phyloP scores from a whole-genome alignment of 2,329 filamentous ascomycete genomes.

The Epichloe baconii region DNA sequence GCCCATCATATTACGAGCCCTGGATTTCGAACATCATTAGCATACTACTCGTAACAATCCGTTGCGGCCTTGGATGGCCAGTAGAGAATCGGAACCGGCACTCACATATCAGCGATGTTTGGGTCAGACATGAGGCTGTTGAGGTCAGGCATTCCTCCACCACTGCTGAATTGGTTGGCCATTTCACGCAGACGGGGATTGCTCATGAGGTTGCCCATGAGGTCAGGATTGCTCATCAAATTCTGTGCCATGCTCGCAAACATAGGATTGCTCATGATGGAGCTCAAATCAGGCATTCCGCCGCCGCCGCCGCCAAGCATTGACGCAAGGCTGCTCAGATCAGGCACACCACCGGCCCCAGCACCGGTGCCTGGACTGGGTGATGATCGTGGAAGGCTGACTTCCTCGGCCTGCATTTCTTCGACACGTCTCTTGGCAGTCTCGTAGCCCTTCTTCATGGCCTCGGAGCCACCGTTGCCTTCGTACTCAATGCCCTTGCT shows the following conservation, averaged over 20 bases:
- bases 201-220: slow-evolving; percentile 85
- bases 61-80: background rate
- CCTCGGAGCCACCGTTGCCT: slow-evolving; percentile 85
- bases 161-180: slow-evolving; percentile 64
- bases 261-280: slow-evolving; percentile 97
- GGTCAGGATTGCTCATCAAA: slow-evolving; percentile 90
- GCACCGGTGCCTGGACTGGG: slow-evolving; percentile 36
- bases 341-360: slow-evolving; percentile 53
- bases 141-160: slow-evolving; percentile 84
- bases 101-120: slow-evolving; percentile 84
- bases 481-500: slow-evolving; percentile 84
- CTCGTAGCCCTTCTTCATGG: slow-evolving; percentile 95
- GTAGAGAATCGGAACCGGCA: slow-evolving; percentile 12
- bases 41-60: background rate
- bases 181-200: slow-evolving; percentile 83
- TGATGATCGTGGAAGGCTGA: slow-evolving; percentile 28
- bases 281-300: slow-evolving; percentile 76
- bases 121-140: slow-evolving; percentile 82
- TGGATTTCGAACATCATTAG: slow-evolving; percentile 9
- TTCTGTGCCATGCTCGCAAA: slow-evolving; percentile 95
- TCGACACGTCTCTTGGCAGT: slow-evolving; percentile 81
- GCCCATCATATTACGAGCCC: slow-evolving; percentile 35
- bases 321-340: slow-evolving; percentile 55
- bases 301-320: slow-evolving; percentile 59
- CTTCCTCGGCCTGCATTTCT: slow-evolving; percentile 49